phyloP scores from a whole-genome alignment of 768 basidiomycete species.

The Asterophora parasitica region DNA sequence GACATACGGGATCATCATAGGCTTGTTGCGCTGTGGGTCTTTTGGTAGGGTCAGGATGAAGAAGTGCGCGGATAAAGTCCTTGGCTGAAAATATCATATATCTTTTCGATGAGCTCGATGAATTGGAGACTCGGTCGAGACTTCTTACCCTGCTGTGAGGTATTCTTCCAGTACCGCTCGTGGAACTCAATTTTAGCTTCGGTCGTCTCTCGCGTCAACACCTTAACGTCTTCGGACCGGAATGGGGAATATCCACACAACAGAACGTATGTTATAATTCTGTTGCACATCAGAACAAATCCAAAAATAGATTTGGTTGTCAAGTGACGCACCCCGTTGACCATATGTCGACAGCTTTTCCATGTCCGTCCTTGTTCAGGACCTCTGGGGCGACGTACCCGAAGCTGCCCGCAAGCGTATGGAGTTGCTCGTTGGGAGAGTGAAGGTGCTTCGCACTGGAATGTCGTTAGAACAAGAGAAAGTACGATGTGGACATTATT shows the following conservation, averaged over 20 bases:
- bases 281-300: conserved; percentile 22
- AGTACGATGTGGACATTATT: neutral
- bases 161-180: conserved; percentile 90
- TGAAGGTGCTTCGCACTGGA: conserved; percentile 79
- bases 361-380: conserved; percentile 74
- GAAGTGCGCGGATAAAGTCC: conserved; percentile 67
- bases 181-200: conserved; percentile 87
- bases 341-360: conserved; percentile 94
- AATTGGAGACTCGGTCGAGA: no score
- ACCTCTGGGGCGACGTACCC: conserved; percentile 94
- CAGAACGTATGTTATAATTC: conserved; percentile 92
- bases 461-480: neutral
- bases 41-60: conserved; percentile 64
- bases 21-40: conserved; percentile 77
- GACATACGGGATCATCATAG: conserved; percentile 54
- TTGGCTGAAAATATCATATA: conserved; percentile 52
- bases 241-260: conserved; percentile 96
- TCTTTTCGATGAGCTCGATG: no score
- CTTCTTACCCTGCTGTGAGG: conserved; percentile 64
- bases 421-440: conserved; percentile 63
- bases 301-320: conserved; percentile 2
- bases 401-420: conserved; percentile 72
- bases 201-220: conserved; percentile 80
- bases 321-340: conserved; percentile 67
- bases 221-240: conserved; percentile 72